Evolutionary conservation across 371 early-diverging fungal genomes (phyloP), one percentile per base, ranked within the genome.

Genomic region (Mortierella polycephala): DNA sequence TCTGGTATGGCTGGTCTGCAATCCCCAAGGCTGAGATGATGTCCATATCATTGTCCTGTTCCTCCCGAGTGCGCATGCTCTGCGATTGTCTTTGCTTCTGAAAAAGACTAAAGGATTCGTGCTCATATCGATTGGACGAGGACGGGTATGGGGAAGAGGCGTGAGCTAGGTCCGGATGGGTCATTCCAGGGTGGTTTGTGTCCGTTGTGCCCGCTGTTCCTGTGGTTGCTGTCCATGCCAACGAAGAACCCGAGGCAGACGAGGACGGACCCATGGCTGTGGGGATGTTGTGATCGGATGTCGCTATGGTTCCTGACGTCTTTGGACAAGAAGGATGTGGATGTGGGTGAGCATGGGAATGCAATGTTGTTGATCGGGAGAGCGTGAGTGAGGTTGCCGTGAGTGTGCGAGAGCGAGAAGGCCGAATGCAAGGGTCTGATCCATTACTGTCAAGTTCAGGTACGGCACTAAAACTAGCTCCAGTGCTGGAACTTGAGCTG

Each of bases 21-120:
- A 75, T 75, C 5, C 66, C 62, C 14, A 75, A 51, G 20, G 75
- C 62, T 0, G 75, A 75, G 57, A 75, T 66, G 40, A 75, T 66
- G 45, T 75, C 75, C 69, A 69, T 75, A 40, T 75, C 75, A 40
- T 59, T 64, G 40, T 68, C 60, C 53, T 63, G 67, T 39, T 65
- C 67, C 30, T 53, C 60, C 23, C 58, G 74, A 12, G 62, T 60
- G 39, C 71, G 60, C 16, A 39, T 42, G n/a, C 54, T 54, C 46
- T 64, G 55, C 13, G 39, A 53, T 30, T 47, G 21, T 23, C 42
- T 47, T 37, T 66, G 72, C 52, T 40, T 61, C 52, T 65, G 64
- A 21, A 52, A 21, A 21, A 55, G 47, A 54, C 61, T 51, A 21
- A 23, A 57, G 10, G 21, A 39, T 18, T 52, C 63, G 30, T 69